Conservation (phyloP, 306 rosid species). For the Comarum palustre region DNA sequence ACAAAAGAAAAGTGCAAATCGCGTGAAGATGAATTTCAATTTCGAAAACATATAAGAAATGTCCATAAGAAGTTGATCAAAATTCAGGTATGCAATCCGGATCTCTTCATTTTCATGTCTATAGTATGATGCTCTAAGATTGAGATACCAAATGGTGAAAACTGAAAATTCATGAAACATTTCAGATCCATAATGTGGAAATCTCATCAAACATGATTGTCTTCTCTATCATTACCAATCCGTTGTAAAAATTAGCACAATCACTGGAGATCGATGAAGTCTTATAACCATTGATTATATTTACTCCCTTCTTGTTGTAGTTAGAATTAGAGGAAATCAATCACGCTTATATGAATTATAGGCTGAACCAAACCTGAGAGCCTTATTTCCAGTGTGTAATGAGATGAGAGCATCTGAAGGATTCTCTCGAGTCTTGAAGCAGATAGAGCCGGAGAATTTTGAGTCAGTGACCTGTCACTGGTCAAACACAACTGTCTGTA, state of each 20-base stretch:
- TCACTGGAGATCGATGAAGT: not conserved
- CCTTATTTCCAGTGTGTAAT: not conserved
- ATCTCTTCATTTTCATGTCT: not conserved
- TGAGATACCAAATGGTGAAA: not conserved
- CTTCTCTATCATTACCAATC: not conserved
- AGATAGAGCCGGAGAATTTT: not conserved
- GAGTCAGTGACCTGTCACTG: not conserved
- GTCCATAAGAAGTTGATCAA: not conserved
- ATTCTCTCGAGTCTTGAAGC: not conserved
- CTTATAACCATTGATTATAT: not conserved
- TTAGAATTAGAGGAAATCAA: not conserved
- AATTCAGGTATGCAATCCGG: conserved; percentile 3
- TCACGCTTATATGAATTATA: not conserved
- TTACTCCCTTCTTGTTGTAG: not conserved
- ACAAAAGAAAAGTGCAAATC: not conserved
- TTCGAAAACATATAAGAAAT: not conserved
- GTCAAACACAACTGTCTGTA: conserved; percentile 2
- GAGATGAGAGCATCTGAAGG: not conserved
- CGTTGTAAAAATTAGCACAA: not conserved
- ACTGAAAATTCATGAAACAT: not conserved
- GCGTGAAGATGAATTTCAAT: not conserved
- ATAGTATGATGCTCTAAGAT: not conserved
- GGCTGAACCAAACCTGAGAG: not conserved
- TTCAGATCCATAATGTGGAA: not conserved
- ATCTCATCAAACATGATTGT: not conserved